Conservation (phyloP, 768 basidiomycete species). For the Rhizopogon vinicolor region DNA sequence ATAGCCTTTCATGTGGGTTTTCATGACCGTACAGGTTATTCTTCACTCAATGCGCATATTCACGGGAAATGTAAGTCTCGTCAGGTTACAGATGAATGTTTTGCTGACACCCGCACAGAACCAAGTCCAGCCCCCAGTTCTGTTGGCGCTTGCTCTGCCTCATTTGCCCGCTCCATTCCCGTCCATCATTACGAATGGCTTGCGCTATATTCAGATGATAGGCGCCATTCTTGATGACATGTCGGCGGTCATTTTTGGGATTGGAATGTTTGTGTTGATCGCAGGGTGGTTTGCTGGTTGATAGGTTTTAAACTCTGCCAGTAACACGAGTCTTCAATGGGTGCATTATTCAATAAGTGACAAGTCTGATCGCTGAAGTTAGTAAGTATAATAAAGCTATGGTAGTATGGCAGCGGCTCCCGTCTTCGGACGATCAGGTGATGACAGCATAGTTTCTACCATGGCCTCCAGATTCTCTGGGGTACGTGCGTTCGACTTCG, state of each 20-base stretch:
- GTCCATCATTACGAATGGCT: constrained; percentile 52
- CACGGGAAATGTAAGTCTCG: constrained; percentile 53
- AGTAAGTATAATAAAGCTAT: constrained; percentile 9
- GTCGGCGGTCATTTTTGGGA: constrained; percentile 61
- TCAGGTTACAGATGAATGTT: neutral
- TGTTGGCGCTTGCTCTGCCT: constrained; percentile 57
- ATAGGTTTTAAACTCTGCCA: neutral
- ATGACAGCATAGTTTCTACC: constrained; percentile 27
- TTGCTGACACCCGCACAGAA: constrained; percentile 36
- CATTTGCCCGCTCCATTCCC: constrained; percentile 64
- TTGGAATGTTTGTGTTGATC: constrained; percentile 60
- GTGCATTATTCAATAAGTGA: constrained; percentile 1
- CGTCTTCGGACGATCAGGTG: constrained; percentile 26
- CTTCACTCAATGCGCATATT: constrained; percentile 73
- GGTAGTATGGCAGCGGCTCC: constrained; percentile 37
- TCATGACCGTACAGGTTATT: constrained; percentile 65
- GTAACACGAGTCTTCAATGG: constrained; percentile 3
- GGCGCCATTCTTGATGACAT: constrained; percentile 68
- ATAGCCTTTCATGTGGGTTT: constrained; percentile 83
- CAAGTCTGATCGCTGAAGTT: neutral
- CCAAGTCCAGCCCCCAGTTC: constrained; percentile 50
- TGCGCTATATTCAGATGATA: constrained; percentile 69
- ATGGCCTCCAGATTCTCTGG: constrained; percentile 16
- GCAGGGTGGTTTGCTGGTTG: constrained; percentile 40
- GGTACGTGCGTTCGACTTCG: constrained; percentile 5